Evolutionary conservation across 1,284 basidiomycete species (phyloP), one percentile per base, ranked within the genome.

Genomic region (Peniophora sp.): DNA sequence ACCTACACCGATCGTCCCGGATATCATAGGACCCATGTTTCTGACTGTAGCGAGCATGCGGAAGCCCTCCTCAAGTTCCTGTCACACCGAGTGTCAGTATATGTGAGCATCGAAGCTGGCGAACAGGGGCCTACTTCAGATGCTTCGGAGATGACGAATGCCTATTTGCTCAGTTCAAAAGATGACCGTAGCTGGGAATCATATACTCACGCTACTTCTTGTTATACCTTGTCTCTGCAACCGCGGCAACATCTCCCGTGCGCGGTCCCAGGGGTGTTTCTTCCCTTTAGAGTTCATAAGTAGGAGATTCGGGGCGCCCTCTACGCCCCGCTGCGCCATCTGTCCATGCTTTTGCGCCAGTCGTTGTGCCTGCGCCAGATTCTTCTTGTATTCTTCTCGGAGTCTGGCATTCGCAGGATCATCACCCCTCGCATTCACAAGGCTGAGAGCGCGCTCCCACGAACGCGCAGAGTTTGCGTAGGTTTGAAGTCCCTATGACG

Each of bases 181-280:
- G 18, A 41, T 14, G 3, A 41, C 8, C 37, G 41, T 34, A 24
- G 8, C 6, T 17, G 5, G 17, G 24, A 24, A 20, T n/a, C 15
- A n/a, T 15, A 24, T 20, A 22, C 50, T 18, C 34, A 51, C 50
- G 20, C 50, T 51, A 35, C 50, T 51, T 11, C 35, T 18, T 18
- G n/a, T 11, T n/a, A 36, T 35, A 9, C 36, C 35, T n/a, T 22
- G 17, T 32, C 12, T 36, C 17, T 12, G 17, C 18, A 50, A 22
- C 15, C 32, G 12, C 20, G 50, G 50, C 14, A 51, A 8, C 18
- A 51, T 22, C 44, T 51, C 35, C 24, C 14, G 11, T 20, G 50
- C 50, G 32, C 27, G 34, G 11, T 36, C 34, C 43, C 32, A 36
- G 15, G 50, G 50, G 20, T 11, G 15, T 20, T 45, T 32, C 49